A percentile compares a stretch with the other conserved stretches of the same genome.
Conservation (phyloP, 2,329 filamentous ascomycete genomes). For the Westerdykella sp. region DNA sequence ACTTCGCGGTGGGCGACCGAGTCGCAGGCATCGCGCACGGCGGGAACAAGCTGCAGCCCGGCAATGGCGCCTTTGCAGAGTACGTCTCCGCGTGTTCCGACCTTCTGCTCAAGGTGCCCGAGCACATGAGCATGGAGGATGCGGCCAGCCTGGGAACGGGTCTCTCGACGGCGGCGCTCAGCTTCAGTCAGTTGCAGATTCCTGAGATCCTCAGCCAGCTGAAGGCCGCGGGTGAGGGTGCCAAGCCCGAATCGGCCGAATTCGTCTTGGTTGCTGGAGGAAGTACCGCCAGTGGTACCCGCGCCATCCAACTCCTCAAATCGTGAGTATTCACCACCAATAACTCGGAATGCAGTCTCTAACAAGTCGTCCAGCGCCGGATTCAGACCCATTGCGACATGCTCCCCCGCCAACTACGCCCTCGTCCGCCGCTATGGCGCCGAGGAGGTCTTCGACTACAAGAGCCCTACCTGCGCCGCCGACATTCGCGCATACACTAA, state of each 20-base stretch:
- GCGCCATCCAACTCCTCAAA: conserved; percentile 12
- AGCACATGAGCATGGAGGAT: conserved; percentile 1
- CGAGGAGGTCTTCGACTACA: conserved; percentile 38
- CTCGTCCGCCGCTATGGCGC: conserved; percentile 13
- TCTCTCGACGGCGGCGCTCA: conserved; percentile 4
- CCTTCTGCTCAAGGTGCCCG: conserved; percentile 7
- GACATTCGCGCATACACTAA: conserved; percentile 42
- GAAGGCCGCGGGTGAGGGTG: too few relatives aligned
- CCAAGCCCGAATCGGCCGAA: background rate
- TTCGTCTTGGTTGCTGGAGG: conserved; percentile 11
- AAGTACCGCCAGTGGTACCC: conserved; percentile 7
- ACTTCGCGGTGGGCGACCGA: conserved; percentile 9
- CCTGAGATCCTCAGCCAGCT: conserved; percentile 2
- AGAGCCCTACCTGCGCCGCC: conserved; percentile 31
- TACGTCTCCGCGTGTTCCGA: conserved; percentile 4
- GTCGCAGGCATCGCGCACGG: conserved; percentile 7
- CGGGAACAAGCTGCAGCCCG: conserved; percentile 8
- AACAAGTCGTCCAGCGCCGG: conserved; percentile 3
- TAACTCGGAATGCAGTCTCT: background rate
- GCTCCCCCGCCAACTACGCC: conserved; percentile 6
- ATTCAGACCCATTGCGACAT: conserved; percentile 7
- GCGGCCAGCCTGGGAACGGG: conserved; percentile 6
- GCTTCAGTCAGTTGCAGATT: conserved; percentile 6
- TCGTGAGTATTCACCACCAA: background rate
- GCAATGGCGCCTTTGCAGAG: conserved; percentile 8